Conservation (phyloP, 306 rosid species). For the Ormosia emarginata region DNA sequence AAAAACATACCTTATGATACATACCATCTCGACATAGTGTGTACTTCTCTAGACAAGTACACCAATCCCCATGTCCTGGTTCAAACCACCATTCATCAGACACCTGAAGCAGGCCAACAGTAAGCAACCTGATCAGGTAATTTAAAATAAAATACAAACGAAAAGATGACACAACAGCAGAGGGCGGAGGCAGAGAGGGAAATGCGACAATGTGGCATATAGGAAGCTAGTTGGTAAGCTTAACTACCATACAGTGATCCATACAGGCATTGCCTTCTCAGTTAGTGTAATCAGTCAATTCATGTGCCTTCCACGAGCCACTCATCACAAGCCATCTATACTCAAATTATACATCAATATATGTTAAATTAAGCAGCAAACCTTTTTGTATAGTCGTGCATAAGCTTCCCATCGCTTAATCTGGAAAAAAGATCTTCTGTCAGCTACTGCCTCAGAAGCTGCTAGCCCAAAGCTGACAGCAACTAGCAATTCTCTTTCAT, state of each 20-base stretch:
- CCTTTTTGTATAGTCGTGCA: conserved; percentile 85
- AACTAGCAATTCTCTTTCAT: conserved; percentile 80
- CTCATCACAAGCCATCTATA: background rate
- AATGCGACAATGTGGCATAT: background rate
- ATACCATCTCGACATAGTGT: conserved; percentile 87
- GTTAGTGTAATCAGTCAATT: background rate
- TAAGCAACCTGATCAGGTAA: background rate
- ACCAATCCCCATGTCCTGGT: conserved; percentile 99
- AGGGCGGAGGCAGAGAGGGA: background rate
- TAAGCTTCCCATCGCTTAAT: conserved; percentile 87
- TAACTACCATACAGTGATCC: conserved; percentile 9
- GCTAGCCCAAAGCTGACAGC: conserved; percentile 83
- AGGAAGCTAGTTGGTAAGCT: background rate
- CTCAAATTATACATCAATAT: background rate
- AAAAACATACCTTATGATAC: conserved; percentile 83
- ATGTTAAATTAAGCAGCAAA: conserved; percentile 26
- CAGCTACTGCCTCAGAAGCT: conserved; percentile 92
- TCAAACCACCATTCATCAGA: conserved; percentile 96
- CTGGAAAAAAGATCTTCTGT: conserved; percentile 78
- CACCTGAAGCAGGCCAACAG: conserved; percentile 51
- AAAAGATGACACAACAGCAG: conserved; percentile 9
- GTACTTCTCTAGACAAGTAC: conserved; percentile 85
- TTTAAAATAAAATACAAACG: background rate
- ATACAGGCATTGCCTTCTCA: conserved; percentile 13
- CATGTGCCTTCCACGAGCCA: background rate